These are phyloP conservation scores for Agrocybe pediades DNA, from an alignment of 768 basidiomycete genomes.

Conservation along the genomic window DNA sequence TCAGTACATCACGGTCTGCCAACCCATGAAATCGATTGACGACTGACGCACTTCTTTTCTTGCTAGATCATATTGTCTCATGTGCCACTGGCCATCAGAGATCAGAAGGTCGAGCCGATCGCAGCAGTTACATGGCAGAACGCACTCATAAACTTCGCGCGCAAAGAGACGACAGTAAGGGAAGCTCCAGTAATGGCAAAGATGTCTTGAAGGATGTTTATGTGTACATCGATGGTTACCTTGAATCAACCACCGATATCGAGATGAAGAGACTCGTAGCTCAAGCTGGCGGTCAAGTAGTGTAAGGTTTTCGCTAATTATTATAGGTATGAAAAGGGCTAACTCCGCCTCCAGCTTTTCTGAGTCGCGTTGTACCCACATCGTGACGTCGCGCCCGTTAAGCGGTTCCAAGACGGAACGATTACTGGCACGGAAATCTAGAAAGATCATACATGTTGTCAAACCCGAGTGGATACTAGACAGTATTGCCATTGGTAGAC, in stretches of 20 bases:
- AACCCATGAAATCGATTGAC: background rate
- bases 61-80: conserved; percentile 60
- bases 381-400: conserved; percentile 72
- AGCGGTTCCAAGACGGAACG: conserved; percentile 74
- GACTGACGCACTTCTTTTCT: background rate
- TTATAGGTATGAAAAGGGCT: background rate
- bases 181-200: conserved; percentile 5
- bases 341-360: conserved; percentile 40
- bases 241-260: conserved; percentile 72
- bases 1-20: conserved; percentile 18
- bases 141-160: conserved; percentile 47
- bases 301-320: conserved; percentile 43
- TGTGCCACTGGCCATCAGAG: conserved; percentile 72
- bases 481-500: conserved; percentile 61
- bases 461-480: conserved; percentile 77
- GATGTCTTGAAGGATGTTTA: conserved; percentile 44
- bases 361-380: conserved; percentile 72
- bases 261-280: conserved; percentile 73
- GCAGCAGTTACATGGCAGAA: conserved; percentile 39
- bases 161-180: conserved; percentile 20
- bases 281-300: conserved; percentile 64
- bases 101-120: conserved; percentile 42
- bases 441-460: conserved; percentile 59
- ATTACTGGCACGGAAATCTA: conserved; percentile 52
- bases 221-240: conserved; percentile 73